Conservation (phyloP, 169 alveolate genomes). For the Plasmodium malariae region DNA sequence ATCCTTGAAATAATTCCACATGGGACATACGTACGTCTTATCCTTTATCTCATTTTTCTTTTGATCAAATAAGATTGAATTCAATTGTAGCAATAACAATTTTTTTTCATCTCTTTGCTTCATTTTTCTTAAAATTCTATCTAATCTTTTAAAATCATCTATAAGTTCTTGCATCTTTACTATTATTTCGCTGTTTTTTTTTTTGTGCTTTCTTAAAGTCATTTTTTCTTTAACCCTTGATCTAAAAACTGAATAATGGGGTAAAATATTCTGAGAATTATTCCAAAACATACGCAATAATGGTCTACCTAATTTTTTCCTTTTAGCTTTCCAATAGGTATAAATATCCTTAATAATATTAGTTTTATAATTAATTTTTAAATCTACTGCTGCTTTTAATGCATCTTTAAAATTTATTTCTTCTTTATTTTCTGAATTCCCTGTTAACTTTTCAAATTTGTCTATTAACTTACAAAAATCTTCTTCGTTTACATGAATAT, state of each 20-base stretch:
- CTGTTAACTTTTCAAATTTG: slow-evolving; percentile 82
- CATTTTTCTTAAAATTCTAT: slow-evolving; percentile 87
- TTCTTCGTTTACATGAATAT: slow-evolving; percentile 54
- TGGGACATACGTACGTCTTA: slow-evolving; percentile 87
- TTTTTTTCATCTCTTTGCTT: slow-evolving; percentile 90
- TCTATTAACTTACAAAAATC: slow-evolving; percentile 83
- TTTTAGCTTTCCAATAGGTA: slow-evolving; percentile 85
- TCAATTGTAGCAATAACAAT: slow-evolving; percentile 86
- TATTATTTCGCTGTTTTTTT: slow-evolving; percentile 84
- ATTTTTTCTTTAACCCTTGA: slow-evolving; percentile 90
- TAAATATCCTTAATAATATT: slow-evolving; percentile 71
- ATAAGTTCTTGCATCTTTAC: slow-evolving; percentile 84
- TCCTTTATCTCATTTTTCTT: slow-evolving; percentile 86
- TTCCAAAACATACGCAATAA: slow-evolving; percentile 89
- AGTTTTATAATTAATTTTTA: slow-evolving; percentile 42
- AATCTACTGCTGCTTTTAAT: slow-evolving; percentile 74
- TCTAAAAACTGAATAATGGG: slow-evolving; percentile 87
- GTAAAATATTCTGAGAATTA: slow-evolving; percentile 86
- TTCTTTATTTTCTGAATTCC: slow-evolving; percentile 72
- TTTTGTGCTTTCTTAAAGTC: slow-evolving; percentile 89
- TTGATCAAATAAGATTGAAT: slow-evolving; percentile 88
- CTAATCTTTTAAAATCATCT: slow-evolving; percentile 87
- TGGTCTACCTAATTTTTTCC: slow-evolving; percentile 87
- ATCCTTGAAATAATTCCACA: slow-evolving; percentile 88
- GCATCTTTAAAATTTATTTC: slow-evolving; percentile 78